phyloP scores from a whole-genome alignment of 2,329 filamentous ascomycete species.

The Pezicula carpinea region DNA sequence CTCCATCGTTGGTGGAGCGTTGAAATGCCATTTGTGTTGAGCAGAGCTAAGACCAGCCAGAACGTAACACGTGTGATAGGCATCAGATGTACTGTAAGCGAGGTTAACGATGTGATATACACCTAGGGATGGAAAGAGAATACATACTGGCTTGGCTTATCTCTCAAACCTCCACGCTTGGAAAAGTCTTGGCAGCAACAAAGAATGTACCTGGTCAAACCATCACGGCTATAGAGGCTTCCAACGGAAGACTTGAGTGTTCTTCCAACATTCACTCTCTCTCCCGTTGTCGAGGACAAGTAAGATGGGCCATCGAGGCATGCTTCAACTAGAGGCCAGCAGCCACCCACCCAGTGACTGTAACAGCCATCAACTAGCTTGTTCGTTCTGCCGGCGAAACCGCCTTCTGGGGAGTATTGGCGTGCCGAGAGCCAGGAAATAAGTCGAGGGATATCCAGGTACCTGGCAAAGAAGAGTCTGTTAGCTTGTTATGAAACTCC shows the following conservation, averaged over 20 bases:
- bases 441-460: conserved; percentile 71
- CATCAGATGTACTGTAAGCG: conserved; percentile 63
- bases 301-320: conserved; percentile 53
- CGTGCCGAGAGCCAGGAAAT: conserved; percentile 85
- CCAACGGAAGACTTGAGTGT: conserved; percentile 21
- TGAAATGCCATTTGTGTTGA: conserved; percentile 61
- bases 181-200: conserved; percentile 76
- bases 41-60: conserved; percentile 79
- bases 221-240: conserved; percentile 75
- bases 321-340: conserved; percentile 87
- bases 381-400: conserved; percentile 90
- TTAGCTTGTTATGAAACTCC: conserved; percentile 9
- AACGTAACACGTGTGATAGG: conserved; percentile 91
- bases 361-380: conserved; percentile 98
- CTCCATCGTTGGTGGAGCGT: conserved; percentile 30
- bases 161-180: conserved; percentile 73
- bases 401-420: conserved; percentile 87
- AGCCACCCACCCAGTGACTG: conserved; percentile 94
- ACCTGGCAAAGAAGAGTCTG: conserved; percentile 40
- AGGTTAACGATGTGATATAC: conserved; percentile 14
- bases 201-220: conserved; percentile 83
- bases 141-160: conserved; percentile 86
- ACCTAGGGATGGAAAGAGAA: conserved; percentile 7
- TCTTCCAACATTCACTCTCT: conserved; percentile 1
- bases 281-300: conserved; percentile 3